Conservation (phyloP, 2,329 filamentous ascomycete genomes). For the Mollisiaceae sp. region DNA sequence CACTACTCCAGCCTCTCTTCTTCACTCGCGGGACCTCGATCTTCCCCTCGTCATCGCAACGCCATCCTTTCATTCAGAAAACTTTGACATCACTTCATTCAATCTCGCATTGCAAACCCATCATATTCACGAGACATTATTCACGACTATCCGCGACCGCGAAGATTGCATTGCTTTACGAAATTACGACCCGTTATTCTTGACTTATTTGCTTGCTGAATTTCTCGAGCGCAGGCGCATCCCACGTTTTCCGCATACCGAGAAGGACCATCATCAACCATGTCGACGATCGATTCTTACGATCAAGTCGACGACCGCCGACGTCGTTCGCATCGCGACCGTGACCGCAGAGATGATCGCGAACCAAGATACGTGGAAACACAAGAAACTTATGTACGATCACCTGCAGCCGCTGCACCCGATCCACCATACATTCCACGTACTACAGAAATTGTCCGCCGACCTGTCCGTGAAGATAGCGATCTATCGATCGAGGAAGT, state of each 20-base stretch:
- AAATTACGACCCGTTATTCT: conserved; percentile 10
- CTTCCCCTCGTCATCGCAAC: conserved; percentile 13
- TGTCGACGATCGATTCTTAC: conserved; percentile 40
- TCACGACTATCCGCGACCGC: not conserved
- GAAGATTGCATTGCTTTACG: conserved; percentile 7
- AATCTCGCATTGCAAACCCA: not conserved
- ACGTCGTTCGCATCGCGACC: conserved; percentile 40
- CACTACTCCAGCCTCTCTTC: not conserved
- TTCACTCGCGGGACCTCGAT: conserved; percentile 1
- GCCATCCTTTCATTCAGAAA: not conserved
- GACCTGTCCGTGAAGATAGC: conserved; percentile 70
- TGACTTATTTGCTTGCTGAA: not conserved
- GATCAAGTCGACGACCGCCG: conserved; percentile 38
- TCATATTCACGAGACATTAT: not conserved
- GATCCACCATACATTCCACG: conserved; percentile 44
- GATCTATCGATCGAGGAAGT: conserved; percentile 81
- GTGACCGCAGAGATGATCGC: conserved; percentile 45
- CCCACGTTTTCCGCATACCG: conserved; percentile 1
- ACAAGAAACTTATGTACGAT: conserved; percentile 43
- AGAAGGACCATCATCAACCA: conserved; percentile 21
- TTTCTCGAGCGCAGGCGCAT: conserved; percentile 2
- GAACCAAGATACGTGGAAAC: conserved; percentile 60
- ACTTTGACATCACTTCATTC: not conserved
- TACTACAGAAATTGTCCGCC: conserved; percentile 61
- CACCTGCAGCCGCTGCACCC: conserved; percentile 31